Conservation (phyloP, 345 rosid species). For the Cochlearia excelsa region DNA sequence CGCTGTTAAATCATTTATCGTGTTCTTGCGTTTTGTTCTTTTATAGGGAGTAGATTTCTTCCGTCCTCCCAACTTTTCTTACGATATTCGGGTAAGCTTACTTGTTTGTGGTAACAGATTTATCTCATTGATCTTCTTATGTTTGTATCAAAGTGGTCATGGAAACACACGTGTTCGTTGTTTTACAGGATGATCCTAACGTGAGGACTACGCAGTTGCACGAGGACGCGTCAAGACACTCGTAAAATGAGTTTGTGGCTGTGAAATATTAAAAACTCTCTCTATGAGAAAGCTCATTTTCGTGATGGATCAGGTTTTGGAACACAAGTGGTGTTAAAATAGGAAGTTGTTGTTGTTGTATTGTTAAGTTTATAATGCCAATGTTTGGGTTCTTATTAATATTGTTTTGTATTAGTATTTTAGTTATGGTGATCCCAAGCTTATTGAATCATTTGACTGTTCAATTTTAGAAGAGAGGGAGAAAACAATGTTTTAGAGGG, state of each 20-base stretch:
- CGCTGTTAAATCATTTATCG: slow-evolving; percentile 8
- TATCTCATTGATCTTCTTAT: not conserved
- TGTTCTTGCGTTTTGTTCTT: slow-evolving; percentile 10
- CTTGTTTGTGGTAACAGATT: not conserved
- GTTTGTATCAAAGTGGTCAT: slow-evolving; percentile 20
- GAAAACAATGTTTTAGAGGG: too few species aligned
- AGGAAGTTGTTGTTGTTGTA: too few species aligned
- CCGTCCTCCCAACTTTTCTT: slow-evolving; percentile 45
- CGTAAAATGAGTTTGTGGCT: slow-evolving; percentile 26
- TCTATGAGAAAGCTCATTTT: too few species aligned
- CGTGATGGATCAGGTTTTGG: too few species aligned
- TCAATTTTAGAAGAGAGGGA: too few species aligned
- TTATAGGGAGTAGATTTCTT: slow-evolving; percentile 66
- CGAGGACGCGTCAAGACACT: slow-evolving; percentile 72
- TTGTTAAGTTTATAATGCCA: too few species aligned
- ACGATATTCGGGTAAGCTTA: slow-evolving; percentile 56
- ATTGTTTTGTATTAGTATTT: too few species aligned
- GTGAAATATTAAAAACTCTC: too few species aligned
- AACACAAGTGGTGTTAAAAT: too few species aligned
- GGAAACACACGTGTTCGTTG: slow-evolving; percentile 5
- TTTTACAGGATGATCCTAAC: slow-evolving; percentile 65
- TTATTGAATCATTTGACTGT: too few species aligned
- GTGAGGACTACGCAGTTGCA: slow-evolving; percentile 68
- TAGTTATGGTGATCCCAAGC: too few species aligned
- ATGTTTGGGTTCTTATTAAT: too few species aligned